Base-by-base conservation (phyloP, 1,139 yeast genomes). In the Petasospora rhodanensis region DNA sequence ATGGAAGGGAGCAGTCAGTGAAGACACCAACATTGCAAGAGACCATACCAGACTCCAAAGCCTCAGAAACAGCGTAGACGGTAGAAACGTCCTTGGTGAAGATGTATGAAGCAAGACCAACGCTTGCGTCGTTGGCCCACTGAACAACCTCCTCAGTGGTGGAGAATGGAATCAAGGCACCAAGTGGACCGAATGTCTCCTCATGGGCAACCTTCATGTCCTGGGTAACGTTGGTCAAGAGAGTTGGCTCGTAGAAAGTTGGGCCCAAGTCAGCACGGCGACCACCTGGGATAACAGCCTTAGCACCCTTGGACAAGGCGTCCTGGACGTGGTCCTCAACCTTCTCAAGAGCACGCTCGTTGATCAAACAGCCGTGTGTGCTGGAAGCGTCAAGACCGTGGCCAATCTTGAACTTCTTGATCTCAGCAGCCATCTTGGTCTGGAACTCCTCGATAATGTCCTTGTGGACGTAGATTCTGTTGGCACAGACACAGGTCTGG, bases 141-240 rank as follows among this genome's bases (percentile, higher is more conserved):
- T 58, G 59, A 22, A 87, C 58, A 10, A 78, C 96, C 52, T 85
- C 85, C 37, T 80, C 83, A 31, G 76, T 78, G 18, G 74, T 59
- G 12, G 66, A 63, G 56, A 86, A 80, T 42, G 73, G 70, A 44
- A 82, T 70, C 25, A 87, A 59, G 2, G 93, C 91, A 34, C 91
- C 93, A 28, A 87, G 66, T 5, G 96, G 96, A 10, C 96, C 96
- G 56, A 87, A 87, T 2, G 94, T 85, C 61, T 87, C 96, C 49
- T 85, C 93, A 20, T 62, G 52, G 38, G 76, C 66, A 17, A 86
- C 81, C 37, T 59, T 54, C 70, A 86, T 83, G 24, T 70, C 70
- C 7, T 66, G 60, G 31, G 84, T 73, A 23, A 83, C 87, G 42
- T 77, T 71, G 10, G 75, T 66, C 38, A 87, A 56, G 8, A 87